Evolutionary conservation across 176 grass and related monocot species (phyloP).

Genomic region (Aegilops umbellulata): DNA sequence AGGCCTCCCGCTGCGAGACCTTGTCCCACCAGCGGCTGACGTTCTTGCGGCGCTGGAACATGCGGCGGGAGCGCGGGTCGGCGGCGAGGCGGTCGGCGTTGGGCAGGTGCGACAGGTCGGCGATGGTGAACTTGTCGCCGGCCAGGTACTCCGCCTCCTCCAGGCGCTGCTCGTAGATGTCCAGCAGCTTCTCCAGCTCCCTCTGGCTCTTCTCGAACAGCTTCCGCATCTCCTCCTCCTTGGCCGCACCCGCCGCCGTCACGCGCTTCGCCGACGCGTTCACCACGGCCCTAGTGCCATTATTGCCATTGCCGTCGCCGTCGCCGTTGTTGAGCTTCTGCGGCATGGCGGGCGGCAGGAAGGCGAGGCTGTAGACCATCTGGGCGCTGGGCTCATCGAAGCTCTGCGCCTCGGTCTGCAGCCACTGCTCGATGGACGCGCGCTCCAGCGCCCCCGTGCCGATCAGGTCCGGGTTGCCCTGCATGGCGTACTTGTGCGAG

Average conservation of each 20-base stretch:
- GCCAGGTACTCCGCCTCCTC: conserved; percentile 61
- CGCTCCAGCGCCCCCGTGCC: conserved; percentile 78
- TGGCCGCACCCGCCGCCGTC: neutral
- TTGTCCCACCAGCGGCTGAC: conserved; percentile 70
- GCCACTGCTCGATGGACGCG: conserved; percentile 95
- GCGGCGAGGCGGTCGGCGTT: conserved; percentile 57
- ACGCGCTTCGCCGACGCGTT: conserved; percentile 19
- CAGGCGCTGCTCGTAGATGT: conserved; percentile 84
- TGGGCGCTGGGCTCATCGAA: conserved; percentile 80
- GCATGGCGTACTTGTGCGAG: conserved; percentile 64
- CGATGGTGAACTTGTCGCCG: conserved; percentile 91
- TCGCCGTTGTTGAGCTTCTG: conserved; percentile 11
- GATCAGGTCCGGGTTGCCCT: conserved; percentile 70
- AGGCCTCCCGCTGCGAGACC: conserved; percentile 57
- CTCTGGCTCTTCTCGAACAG: conserved; percentile 51
- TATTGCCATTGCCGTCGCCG: neutral
- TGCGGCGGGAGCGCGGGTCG: conserved; percentile 43
- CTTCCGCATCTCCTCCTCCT: conserved; percentile 49
- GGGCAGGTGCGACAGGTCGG: conserved; percentile 92
- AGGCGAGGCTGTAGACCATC: conserved; percentile 78
- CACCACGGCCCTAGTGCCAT: neutral
- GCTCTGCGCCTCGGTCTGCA: conserved; percentile 86
- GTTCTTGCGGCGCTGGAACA: conserved; percentile 58
- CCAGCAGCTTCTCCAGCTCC: conserved; percentile 71
- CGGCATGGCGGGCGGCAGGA: conserved; percentile 32